Evolutionary conservation across 2,329 filamentous ascomycete species (phyloP), one percentile per base, ranked within the genome.

Genomic region (Emydomyces testavorans): DNA sequence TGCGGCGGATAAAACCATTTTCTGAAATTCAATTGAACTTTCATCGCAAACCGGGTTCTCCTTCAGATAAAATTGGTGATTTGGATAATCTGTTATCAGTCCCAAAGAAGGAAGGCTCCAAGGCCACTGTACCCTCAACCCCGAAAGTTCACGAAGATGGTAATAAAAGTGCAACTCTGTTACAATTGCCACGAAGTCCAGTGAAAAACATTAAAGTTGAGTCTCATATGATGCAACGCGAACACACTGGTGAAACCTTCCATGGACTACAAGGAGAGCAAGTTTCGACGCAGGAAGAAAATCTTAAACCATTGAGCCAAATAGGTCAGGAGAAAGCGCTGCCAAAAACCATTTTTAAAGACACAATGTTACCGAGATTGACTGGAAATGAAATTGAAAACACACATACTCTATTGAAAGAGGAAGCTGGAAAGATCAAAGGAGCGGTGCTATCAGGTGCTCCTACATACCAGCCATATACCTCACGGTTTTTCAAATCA

Each of bases 1-100:
- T 26, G 32, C 28, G 28, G 16, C 34, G 24, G 16, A 66, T 67
- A 24, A 54, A 62, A 7, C 60, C 65, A 2, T 67, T 66, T 40
- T 60, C 62, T 3, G 55, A 53, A 34, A 46, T 67, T 7, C 52
- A 59, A 28, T 54, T 50, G 24, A 52, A 57, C 15, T 16, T 60
- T 13, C 55, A 56, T 2, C 50, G 16, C 13, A 31, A 29, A 18
- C 21, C 11, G n/a, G 39, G 26, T 6, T 37, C 45, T 1, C 26
- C 46, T 35, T 10, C 31, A 7, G 18, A 45, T 15, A n/a, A 13
- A 20, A 26, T 37, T 29, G 42, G 20, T 6, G 13, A 24, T n/a
- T 20, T 23, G 6, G 24, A n/a, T 31, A 38, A 38, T 2, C 2
- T 42, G 4, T 20, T 42, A 13, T 31, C 23, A 11, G 24, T 3